Evolutionary conservation across 129 eudicot genomes (phyloP).

Genomic region (Tagetes patula): DNA sequence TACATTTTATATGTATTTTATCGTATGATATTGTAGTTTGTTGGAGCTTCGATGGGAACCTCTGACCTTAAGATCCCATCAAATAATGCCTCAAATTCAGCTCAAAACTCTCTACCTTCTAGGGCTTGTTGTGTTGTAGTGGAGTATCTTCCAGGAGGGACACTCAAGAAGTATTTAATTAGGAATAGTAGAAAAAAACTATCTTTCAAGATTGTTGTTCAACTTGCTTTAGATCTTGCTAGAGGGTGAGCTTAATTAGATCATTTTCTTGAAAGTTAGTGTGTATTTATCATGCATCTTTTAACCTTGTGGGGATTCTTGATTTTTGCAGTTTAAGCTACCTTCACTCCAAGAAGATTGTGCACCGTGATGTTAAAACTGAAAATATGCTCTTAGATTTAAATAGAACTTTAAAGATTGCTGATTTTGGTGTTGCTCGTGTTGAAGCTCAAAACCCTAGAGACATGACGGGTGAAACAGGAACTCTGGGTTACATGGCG

Average conservation of each 20-base stretch:
- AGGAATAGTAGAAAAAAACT: constrained; percentile 42
- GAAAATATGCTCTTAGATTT: constrained; percentile 8
- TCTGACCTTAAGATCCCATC: constrained; percentile 63
- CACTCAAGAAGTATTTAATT: constrained; percentile 56
- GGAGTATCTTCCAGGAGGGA: constrained; percentile 62
- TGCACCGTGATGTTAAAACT: constrained; percentile 10
- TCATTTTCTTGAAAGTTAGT: not conserved
- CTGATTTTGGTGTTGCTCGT: constrained; percentile 32
- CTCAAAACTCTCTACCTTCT: constrained; percentile 40
- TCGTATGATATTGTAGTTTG: constrained; percentile 39
- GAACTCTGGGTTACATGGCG: constrained; percentile 80
- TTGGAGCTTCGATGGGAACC: constrained; percentile 84
- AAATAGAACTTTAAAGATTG: not conserved
- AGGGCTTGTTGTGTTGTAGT: constrained; percentile 75
- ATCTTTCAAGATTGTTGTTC: constrained; percentile 40
- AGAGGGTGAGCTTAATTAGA: constrained; percentile 51
- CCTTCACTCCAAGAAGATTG: constrained; percentile 17
- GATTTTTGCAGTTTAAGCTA: constrained; percentile 46
- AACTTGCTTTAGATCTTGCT: constrained; percentile 73
- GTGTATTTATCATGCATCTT: not conserved
- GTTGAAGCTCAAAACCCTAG: constrained; percentile 23
- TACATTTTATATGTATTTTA: not conserved
- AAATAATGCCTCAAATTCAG: constrained; percentile 18
- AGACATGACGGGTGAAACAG: constrained; percentile 26
- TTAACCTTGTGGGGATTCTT: not conserved